phyloP scores from a whole-genome alignment of 768 basidiomycete genomes.

The Phanerochaete carnosa region DNA sequence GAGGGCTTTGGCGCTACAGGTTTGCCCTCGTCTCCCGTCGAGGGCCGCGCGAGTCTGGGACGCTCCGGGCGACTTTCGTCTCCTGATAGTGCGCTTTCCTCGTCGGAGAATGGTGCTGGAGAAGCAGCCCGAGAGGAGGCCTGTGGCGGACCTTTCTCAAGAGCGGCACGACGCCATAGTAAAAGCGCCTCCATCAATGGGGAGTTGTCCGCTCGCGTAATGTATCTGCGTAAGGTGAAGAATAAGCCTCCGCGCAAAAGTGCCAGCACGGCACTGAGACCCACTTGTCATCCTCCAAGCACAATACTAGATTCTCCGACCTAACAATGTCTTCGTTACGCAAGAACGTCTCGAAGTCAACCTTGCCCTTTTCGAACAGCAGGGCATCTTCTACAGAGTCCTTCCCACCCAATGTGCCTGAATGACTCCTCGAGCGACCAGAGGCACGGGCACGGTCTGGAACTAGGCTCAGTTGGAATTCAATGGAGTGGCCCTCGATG shows the following conservation, averaged over 20 bases:
- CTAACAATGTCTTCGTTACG: slow-evolving; percentile 58
- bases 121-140: slow-evolving; percentile 33
- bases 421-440: not conserved
- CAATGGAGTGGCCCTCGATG: slow-evolving; percentile 54
- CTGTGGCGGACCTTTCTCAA: slow-evolving; percentile 20
- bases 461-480: slow-evolving; percentile 76
- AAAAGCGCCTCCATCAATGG: slow-evolving; percentile 73
- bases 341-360: slow-evolving; percentile 66
- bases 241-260: not conserved
- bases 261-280: slow-evolving; percentile 23
- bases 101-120: slow-evolving; percentile 32
- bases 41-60: not conserved
- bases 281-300: slow-evolving; percentile 67
- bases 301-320: slow-evolving; percentile 66
- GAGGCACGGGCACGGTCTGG: slow-evolving; percentile 23
- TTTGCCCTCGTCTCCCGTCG: not conserved
- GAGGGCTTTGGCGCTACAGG: slow-evolving; percentile 30
- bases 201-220: slow-evolving; percentile 72
- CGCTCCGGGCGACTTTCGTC: slow-evolving; percentile 26
- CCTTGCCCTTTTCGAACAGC: slow-evolving; percentile 55
- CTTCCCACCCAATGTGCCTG: slow-evolving; percentile 3
- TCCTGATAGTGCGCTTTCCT: slow-evolving; percentile 21
- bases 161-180: slow-evolving; percentile 56
- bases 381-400: slow-evolving; percentile 54
- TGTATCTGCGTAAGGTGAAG: slow-evolving; percentile 50